Evolutionary conservation across 2,329 filamentous ascomycete genomes (phyloP).

Genomic region (Phaeophleospora eucalypticola): DNA sequence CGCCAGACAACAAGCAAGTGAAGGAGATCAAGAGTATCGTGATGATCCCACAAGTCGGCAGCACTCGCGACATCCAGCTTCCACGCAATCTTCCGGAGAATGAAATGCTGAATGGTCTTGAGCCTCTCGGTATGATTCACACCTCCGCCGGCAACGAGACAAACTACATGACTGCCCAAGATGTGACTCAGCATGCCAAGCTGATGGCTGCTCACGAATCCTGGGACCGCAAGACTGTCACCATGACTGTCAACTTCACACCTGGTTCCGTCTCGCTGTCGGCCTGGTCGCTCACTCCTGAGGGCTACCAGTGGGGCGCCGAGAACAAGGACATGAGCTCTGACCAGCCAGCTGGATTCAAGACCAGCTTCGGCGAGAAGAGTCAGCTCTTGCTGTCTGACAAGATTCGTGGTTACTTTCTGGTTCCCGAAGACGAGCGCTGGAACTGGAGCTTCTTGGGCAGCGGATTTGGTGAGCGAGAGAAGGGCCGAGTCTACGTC

Average conservation of each 20-base stretch:
- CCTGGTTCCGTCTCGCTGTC: conserved; percentile 92
- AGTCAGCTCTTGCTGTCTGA: conserved; percentile 90
- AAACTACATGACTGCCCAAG: conserved; percentile 90
- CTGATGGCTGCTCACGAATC: conserved; percentile 76
- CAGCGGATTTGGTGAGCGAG: conserved; percentile 75
- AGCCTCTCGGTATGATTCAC: conserved; percentile 92
- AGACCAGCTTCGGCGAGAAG: conserved; percentile 77
- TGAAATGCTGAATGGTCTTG: conserved; percentile 79
- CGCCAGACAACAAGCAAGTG: conserved; percentile 90
- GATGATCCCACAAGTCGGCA: conserved; percentile 95
- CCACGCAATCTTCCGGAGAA: conserved; percentile 88
- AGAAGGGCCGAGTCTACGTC: conserved; percentile 79
- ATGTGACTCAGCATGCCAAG: conserved; percentile 90
- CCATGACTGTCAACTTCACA: conserved; percentile 93
- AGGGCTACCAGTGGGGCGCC: conserved; percentile 93
- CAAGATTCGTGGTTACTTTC: conserved; percentile 91
- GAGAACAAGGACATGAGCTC: conserved; percentile 91
- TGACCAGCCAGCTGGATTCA: conserved; percentile 92
- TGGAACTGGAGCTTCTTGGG: conserved; percentile 99
- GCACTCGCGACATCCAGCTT: conserved; percentile 84
- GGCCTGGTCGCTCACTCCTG: conserved; percentile 86
- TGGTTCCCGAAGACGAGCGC: conserved; percentile 81
- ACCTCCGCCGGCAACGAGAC: conserved; percentile 92
- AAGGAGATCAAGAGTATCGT: conserved; percentile 97
- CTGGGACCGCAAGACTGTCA: conserved; percentile 89